Evolutionary conservation across 2,329 filamentous ascomycete genomes (phyloP).

Genomic region (Ascochyta pisi): DNA sequence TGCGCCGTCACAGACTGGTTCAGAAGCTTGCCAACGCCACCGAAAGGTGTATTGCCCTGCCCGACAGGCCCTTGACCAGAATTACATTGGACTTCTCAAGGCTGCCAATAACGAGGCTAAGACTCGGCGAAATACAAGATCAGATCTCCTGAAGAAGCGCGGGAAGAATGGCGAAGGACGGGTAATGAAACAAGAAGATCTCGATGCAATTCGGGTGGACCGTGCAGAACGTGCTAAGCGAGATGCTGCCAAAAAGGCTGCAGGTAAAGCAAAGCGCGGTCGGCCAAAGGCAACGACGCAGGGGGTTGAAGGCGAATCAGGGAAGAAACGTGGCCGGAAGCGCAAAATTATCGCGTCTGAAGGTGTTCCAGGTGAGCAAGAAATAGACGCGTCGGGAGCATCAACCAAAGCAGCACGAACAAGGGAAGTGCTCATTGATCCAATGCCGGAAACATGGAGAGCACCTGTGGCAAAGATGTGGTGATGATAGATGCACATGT

Average conservation of each 20-base stretch:
- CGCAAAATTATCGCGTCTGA: no score
- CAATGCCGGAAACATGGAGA: no score
- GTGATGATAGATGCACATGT: no score
- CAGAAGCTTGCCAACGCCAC: not conserved
- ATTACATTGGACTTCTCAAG: not conserved
- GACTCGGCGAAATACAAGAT: not conserved
- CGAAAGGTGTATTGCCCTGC: not conserved
- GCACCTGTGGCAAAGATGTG: no score
- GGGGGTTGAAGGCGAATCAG: no score
- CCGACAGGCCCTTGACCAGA: not conserved
- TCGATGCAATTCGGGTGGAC: not conserved
- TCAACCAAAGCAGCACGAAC: no score
- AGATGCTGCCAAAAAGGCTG: not conserved
- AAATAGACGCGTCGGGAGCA: no score
- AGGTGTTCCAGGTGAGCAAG: no score
- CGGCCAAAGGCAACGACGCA: no score
- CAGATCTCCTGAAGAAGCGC: not conserved
- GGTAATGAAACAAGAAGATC: not conserved
- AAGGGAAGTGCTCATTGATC: no score
- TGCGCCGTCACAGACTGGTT: not conserved
- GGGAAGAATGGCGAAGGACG: not conserved
- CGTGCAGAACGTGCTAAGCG: not conserved
- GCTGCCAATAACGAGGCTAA: not conserved
- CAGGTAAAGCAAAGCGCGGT: not conserved
- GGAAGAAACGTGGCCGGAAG: no score